Evolutionary conservation across 208 protist species (phyloP), one percentile per base, ranked within the genome.

Genomic region (Trichomonas tenax): DNA sequence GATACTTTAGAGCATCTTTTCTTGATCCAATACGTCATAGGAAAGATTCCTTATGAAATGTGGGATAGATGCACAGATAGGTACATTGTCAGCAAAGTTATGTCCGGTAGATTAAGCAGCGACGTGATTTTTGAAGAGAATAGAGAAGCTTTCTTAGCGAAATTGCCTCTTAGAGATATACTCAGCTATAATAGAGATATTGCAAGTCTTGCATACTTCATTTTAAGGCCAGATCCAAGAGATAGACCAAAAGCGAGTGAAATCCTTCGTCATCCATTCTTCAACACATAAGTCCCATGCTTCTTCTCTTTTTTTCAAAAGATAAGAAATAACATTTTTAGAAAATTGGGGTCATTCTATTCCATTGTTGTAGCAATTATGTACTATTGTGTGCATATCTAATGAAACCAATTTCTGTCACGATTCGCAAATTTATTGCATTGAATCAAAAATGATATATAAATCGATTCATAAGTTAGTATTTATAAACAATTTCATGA

Each of bases 1-100:
- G 44, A 93, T 51, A 26, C 44, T 58, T 1, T 93, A 49, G 86
- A 93, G 31, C 86, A 93, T 36, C 31, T 93, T 34, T 93, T 40
- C 46, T 93, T 93, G n/a, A 93, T 93, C 15, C 86, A 93, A 93
- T 44, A 93, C 8, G 45, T 93, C 40, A 93, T 93, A 36, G 86
- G 86, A 34, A 41, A 41, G 45, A 93, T 93, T 34, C 86, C 86
- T 2, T 48, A 38, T n/a, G 14, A 93, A 51, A 93, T 93, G 86
- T 93, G 86, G 86, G 21, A 34, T 58, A 38, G 14, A 26, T 93
- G 86, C 31, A 51, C 86, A 34, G 45, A 26, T 34, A 41, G 36
- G 38, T 26, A 93, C 17, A 34, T 93, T 34, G 8, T 17, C 45
- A 14, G 14, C n/a, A 48, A 34, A 48, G 17, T 40, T 34, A 2